These are phyloP conservation scores for Serendipita vermifera DNA, from an alignment of 768 basidiomycete genomes.

Conservation along the genomic window DNA sequence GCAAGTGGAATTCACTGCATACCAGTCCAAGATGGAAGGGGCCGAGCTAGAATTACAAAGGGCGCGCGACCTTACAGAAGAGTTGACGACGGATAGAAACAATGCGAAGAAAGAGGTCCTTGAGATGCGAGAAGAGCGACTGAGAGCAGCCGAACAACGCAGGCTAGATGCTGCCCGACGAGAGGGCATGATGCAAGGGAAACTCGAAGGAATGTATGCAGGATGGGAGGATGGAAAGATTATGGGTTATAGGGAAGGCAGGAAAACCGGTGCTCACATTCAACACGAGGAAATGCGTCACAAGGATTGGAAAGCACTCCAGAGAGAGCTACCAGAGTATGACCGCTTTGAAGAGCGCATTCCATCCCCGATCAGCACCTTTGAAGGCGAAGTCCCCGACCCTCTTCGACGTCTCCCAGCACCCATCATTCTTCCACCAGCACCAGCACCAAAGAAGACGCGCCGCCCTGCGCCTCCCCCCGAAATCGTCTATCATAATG, in stretches of 20 bases:
- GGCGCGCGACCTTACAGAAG: background rate
- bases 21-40: background rate
- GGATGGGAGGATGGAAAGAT: slow-evolving; percentile 2
- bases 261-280: background rate
- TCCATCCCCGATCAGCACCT: background rate
- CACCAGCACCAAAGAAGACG: background rate
- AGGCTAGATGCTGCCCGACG: slow-evolving; percentile 1
- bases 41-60: background rate
- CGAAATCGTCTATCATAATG: background rate
- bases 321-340: background rate
- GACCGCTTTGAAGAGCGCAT: background rate
- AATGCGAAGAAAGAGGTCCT: background rate
- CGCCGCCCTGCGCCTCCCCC: background rate
- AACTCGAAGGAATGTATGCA: background rate
- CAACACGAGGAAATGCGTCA: slow-evolving; percentile 3
- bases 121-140: background rate
- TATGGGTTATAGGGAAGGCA: slow-evolving; percentile 4
- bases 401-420: background rate
- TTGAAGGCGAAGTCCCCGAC: background rate
- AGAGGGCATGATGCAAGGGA: slow-evolving; percentile 6
- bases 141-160: background rate
- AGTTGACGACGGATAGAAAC: background rate
- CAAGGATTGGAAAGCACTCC: background rate
- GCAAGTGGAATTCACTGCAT: background rate
- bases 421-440: background rate